phyloP scores from a whole-genome alignment of 495 filamentous ascomycete species.

The Bacidia rubella region DNA sequence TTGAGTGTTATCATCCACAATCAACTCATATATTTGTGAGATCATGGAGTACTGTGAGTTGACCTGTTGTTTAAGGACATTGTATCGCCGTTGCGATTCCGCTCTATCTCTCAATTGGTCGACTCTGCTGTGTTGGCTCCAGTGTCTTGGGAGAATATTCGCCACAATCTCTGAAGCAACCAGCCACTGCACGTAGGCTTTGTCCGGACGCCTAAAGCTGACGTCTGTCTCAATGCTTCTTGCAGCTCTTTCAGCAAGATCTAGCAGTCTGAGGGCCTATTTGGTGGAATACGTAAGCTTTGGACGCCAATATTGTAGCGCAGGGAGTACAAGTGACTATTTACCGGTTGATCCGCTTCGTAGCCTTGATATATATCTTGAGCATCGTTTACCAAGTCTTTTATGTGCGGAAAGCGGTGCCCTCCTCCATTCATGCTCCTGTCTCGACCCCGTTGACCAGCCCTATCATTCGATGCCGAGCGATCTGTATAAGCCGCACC shows the following conservation, averaged over 20 bases:
- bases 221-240: conserved; percentile 37
- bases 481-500: conserved; percentile 6
- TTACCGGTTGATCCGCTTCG: conserved; percentile 33
- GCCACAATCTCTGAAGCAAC: conserved; percentile 63
- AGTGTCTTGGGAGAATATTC: conserved; percentile 56
- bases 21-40: conserved; percentile 47
- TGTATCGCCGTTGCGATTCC: conserved; percentile 12
- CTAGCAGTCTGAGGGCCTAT: conserved; percentile 34
- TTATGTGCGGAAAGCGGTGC: conserved; percentile 52
- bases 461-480: conserved; percentile 1
- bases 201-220: conserved; percentile 43
- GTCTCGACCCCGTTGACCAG: conserved; percentile 5
- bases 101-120: conserved; percentile 4
- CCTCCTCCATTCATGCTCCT: not conserved
- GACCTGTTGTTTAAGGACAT: conserved; percentile 20
- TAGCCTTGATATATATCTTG: conserved; percentile 27
- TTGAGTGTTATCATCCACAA: conserved; percentile 50
- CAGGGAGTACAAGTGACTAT: conserved; percentile 6
- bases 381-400: conserved; percentile 51
- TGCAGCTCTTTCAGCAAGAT: conserved; percentile 33
- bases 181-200: conserved; percentile 64
- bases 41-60: conserved; percentile 32
- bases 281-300: not conserved
- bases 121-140: conserved; percentile 36
- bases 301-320: not conserved